Conservation (phyloP, 805 yeast genomes). For the Monosporozyma aerobia region DNA sequence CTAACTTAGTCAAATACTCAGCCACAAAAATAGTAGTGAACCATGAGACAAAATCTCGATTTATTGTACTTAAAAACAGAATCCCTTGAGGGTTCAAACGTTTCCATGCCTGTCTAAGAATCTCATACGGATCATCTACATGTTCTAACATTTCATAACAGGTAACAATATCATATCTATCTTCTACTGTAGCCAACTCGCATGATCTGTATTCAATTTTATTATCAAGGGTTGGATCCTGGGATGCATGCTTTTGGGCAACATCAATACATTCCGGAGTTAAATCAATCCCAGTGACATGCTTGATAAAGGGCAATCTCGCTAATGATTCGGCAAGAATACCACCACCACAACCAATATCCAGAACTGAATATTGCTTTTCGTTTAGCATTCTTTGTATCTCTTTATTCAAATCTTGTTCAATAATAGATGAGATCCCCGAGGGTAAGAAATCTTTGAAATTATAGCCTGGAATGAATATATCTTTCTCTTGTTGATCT, state of each 20-base stretch:
- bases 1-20: slow-evolving; percentile 68
- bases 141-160: slow-evolving; percentile 95
- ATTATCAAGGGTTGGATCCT: slow-evolving; percentile 53
- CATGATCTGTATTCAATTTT: slow-evolving; percentile 53
- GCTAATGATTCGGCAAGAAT: slow-evolving; percentile 81
- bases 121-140: slow-evolving; percentile 73
- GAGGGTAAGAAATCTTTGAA: slow-evolving; percentile 52
- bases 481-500: slow-evolving; percentile 22
- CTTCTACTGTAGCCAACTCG: slow-evolving; percentile 50
- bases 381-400: slow-evolving; percentile 21
- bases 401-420: slow-evolving; percentile 41
- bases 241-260: slow-evolving; percentile 56
- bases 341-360: slow-evolving; percentile 99
- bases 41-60: slow-evolving; percentile 80
- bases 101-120: slow-evolving; percentile 56
- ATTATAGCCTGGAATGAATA: slow-evolving; percentile 74
- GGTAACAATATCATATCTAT: slow-evolving; percentile 66
- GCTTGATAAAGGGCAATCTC: slow-evolving; percentile 50
- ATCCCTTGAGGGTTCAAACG: slow-evolving; percentile 66
- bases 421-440: slow-evolving; percentile 42
- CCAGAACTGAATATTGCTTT: slow-evolving; percentile 48
- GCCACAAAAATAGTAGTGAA: slow-evolving; percentile 89
- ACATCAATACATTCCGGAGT: slow-evolving; percentile 74
- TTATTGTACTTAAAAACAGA: slow-evolving; percentile 82
- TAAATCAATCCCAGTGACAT: slow-evolving; percentile 77